Base-by-base conservation (phyloP, 768 basidiomycete species). In the Tylopilus rubrobrunneus region DNA sequence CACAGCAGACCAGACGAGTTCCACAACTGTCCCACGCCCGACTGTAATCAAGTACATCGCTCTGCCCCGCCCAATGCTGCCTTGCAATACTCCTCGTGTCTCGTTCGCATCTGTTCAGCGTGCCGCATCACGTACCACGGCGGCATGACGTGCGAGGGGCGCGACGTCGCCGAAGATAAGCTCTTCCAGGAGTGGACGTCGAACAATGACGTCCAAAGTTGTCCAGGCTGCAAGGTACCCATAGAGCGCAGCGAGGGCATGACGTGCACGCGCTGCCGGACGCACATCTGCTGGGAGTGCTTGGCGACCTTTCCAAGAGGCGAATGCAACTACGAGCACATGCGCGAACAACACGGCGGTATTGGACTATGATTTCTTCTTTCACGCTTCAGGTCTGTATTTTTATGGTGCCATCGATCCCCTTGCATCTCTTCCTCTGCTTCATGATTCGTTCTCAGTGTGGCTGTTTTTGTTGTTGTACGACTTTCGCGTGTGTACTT, bases 271-370 rank as follows among this genome's bases (percentile, higher is more conserved):
- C 76, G 78, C 31, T 92, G 89, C 66, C 78, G 81, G 59, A 83
- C 86, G 0, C 89, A 92, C 64, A 85, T 84, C 1, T 92, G 89
- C 54, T 92, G 89, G 90, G 81, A 82, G 23, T 92, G 89, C 66
- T 61, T 87, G 66, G 69, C 77, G 67, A 88, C 85, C 40, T 92
- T 90, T 69, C 78, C 80, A 0, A 73, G 75, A 34, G 84, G 86
- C 2, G 72, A 82, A 14, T 85, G 83, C 10, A 86, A 90, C n/a
- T 92, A 92, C 59, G 78, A 77, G 0, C 89, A 92, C 64, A 92
- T 92, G 89, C 78, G 81, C 7, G 52, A 57, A 6, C 71, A 68
- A 44, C 89, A 92, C 67, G 88, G 89, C 5, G 77, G 81, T 28
- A 84, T 86, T 49, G 85, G 86, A 3, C 60, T 70, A 7, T 69